These are phyloP conservation scores for Colletotrichum godetiae DNA, from an alignment of 2,329 filamentous ascomycete genomes.

Conservation along the genomic window DNA sequence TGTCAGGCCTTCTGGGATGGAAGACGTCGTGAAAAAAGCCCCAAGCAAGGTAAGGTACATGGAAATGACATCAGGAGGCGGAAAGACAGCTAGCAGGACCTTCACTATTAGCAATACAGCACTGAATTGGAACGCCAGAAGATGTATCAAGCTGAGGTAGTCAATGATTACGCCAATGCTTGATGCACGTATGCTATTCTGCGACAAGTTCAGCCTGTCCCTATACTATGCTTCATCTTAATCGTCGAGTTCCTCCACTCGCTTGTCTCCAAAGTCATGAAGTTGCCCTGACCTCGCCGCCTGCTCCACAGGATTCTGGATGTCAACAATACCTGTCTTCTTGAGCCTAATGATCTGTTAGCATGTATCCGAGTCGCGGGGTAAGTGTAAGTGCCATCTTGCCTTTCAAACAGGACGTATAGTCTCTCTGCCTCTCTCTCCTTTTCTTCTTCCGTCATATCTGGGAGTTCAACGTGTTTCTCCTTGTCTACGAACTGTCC, in stretches of 20 bases:
- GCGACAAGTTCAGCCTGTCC: background rate
- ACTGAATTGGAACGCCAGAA: background rate
- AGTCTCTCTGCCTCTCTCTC: slow-evolving; percentile 89
- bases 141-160: background rate
- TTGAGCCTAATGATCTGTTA: slow-evolving; percentile 61
- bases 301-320: slow-evolving; percentile 82
- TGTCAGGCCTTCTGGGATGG: background rate
- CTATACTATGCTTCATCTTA: slow-evolving; percentile 14
- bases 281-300: slow-evolving; percentile 77
- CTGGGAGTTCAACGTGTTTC: slow-evolving; percentile 65
- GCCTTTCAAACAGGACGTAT: slow-evolving; percentile 92
- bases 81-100: background rate
- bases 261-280: slow-evolving; percentile 73
- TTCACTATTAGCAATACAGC: background rate
- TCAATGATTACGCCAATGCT: background rate
- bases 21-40: too few species aligned
- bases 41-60: background rate
- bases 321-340: slow-evolving; percentile 79
- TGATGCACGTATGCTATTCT: background rate
- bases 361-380: background rate
- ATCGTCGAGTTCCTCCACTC: slow-evolving; percentile 57
- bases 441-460: slow-evolving; percentile 93
- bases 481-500: slow-evolving; percentile 83
- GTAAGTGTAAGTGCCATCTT: slow-evolving; percentile 38
- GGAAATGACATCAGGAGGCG: background rate